Evolutionary conservation across 768 basidiomycete genomes (phyloP).

Genomic region (Termitomyces sp.): DNA sequence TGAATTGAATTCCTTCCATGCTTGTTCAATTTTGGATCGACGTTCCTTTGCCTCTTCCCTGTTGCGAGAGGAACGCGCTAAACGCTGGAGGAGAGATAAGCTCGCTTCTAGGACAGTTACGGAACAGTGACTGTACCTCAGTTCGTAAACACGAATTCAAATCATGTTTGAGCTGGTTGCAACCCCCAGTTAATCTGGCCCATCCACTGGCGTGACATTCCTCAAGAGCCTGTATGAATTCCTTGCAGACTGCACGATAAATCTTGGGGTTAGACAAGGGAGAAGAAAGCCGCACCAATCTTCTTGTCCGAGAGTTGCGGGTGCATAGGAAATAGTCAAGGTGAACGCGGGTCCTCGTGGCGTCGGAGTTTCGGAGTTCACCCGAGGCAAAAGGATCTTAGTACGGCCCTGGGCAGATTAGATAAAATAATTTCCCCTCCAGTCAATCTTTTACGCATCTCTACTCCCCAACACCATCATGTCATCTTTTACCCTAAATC

Average conservation of each 20-base stretch:
- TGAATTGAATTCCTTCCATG: constrained; percentile 59
- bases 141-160: constrained; percentile 69
- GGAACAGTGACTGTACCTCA: constrained; percentile 49
- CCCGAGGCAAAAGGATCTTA: constrained; percentile 10
- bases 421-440: constrained; percentile 17
- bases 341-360: not conserved
- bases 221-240: constrained; percentile 76
- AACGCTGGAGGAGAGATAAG: constrained; percentile 39
- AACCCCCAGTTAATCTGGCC: constrained; percentile 66
- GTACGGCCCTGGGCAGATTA: constrained; percentile 14
- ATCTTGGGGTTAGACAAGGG: not conserved
- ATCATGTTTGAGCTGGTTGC: constrained; percentile 66
- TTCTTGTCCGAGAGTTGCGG: constrained; percentile 70
- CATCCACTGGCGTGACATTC: constrained; percentile 64
- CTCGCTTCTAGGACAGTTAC: not conserved
- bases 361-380: constrained; percentile 15
- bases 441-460: constrained; percentile 19
- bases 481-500: constrained; percentile 38
- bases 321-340: constrained; percentile 47
- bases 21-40: constrained; percentile 55
- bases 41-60: constrained; percentile 59
- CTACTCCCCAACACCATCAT: constrained; percentile 33
- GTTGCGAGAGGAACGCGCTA: constrained; percentile 58
- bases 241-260: constrained; percentile 56
- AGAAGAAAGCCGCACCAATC: constrained; percentile 38